Evolutionary conservation across 2,329 filamentous ascomycete genomes (phyloP), one percentile per base, ranked within the genome.

Genomic region (Fusarium austroafricanum): DNA sequence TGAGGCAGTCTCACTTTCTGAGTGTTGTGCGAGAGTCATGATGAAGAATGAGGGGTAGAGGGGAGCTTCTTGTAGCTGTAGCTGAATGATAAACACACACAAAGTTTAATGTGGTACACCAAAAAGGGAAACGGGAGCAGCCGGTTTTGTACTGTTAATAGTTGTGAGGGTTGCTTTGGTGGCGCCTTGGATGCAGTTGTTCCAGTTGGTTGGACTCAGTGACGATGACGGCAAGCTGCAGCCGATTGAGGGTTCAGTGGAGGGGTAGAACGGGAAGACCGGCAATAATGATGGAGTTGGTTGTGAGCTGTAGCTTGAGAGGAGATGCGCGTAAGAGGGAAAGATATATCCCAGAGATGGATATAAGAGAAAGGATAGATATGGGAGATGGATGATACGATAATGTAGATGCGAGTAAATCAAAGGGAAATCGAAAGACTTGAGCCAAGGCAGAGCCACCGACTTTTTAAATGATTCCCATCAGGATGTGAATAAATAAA

Each of bases 21-120:
- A 56, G 38, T 49, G 45, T 42, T 72, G 67, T 44, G 58, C 51
- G 18, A 68, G 53, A 68, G 59, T 74, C 72, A 74, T 74, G 64
- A 62, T 72, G 71, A 51, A 43, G 28, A 10, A 26, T 50, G 63
- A 57, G 50, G 59, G 59, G 57, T 55, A 70, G 65, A 54, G 65
- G 59, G 42, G 20, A 59, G 49, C 38, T 55, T 28, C 28, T 33
- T 58, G 40, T 38, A 35, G 33, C 9, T 9, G 33, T 35, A 33
- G n/a, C n/a, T n/a, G n/a, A n/a, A 17, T 35, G 33, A 35, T 35
- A 15, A 10, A 35, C 8, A 43, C 35, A 50, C 37, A 40, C n/a
- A 61, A 61, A 26, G 44, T 43, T 35, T n/a, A 37, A 54, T 44
- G 47, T 23, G 47, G 43, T 39, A 53, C 44, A 52, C 35, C 40